Conservation (phyloP, 495 filamentous ascomycete species). For the Penicillium canescens region DNA sequence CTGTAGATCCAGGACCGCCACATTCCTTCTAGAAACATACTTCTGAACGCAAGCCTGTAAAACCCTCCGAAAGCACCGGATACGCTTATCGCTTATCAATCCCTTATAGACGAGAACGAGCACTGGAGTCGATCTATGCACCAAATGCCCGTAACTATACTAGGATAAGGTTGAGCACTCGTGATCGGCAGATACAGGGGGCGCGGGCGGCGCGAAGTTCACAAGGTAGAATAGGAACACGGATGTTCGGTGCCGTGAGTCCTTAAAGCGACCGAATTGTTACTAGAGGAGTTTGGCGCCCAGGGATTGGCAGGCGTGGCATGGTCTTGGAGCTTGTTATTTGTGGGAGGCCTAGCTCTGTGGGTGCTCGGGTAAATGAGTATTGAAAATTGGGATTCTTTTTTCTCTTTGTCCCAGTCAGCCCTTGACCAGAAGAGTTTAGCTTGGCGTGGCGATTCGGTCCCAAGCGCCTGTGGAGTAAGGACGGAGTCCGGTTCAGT, state of each 20-base stretch:
- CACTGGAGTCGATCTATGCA: no score
- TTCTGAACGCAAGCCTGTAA: no score
- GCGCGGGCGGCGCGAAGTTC: no score
- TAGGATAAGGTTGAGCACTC: no score
- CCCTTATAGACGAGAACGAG: background rate
- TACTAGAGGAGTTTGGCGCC: background rate
- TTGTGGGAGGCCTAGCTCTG: background rate
- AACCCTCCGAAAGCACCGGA: background rate
- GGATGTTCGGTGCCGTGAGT: background rate
- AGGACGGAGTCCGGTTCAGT: no score
- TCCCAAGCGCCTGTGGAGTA: no score
- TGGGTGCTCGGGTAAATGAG: background rate
- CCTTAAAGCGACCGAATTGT: background rate
- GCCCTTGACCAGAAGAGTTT: background rate
- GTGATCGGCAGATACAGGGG: no score
- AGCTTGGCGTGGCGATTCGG: background rate
- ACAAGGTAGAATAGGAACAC: background rate
- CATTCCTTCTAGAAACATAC: constrained; percentile 2
- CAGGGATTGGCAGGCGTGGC: no score
- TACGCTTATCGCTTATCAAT: background rate
- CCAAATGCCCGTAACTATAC: no score
- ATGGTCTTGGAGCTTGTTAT: background rate
- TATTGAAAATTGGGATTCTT: constrained; percentile 1
- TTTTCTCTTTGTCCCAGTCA: background rate
- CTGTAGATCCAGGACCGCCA: background rate